These are phyloP conservation scores for Alternaria triticina DNA, from an alignment of 2,329 filamentous ascomycete species.

Conservation along the genomic window DNA sequence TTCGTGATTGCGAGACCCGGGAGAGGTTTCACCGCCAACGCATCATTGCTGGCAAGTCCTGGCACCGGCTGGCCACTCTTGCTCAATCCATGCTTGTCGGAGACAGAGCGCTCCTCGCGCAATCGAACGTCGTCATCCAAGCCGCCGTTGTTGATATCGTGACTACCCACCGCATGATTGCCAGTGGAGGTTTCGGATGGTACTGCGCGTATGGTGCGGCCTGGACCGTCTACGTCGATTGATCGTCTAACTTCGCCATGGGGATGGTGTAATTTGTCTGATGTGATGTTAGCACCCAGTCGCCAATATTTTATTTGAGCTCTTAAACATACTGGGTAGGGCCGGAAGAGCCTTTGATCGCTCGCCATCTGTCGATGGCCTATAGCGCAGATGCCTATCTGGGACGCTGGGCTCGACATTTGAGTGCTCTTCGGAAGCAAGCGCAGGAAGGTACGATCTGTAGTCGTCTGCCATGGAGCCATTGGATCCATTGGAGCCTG, in stretches of 20 bases:
- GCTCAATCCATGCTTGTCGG: constrained; percentile 7
- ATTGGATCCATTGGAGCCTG: constrained; percentile 17
- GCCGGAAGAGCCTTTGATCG: constrained; percentile 8
- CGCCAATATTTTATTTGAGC: background rate
- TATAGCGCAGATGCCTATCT: constrained; percentile 35
- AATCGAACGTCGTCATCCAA: constrained; percentile 15
- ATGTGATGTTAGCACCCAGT: background rate
- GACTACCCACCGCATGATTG: constrained; percentile 7
- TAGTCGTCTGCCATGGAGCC: constrained; percentile 31
- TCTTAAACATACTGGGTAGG: constrained; percentile 13
- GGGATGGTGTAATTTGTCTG: constrained; percentile 5
- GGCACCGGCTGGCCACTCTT: constrained; percentile 7
- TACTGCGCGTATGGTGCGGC: background rate
- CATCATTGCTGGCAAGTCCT: background rate
- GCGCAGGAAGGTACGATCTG: constrained; percentile 24
- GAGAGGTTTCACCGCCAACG: background rate
- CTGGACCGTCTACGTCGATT: background rate
- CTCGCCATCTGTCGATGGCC: constrained; percentile 7
- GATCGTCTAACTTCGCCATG: background rate
- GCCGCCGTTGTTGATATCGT: constrained; percentile 9
- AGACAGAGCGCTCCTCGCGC: background rate
- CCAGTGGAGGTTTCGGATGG: background rate
- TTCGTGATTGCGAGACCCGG: background rate
- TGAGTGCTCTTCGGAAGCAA: constrained; percentile 16
- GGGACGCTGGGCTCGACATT: constrained; percentile 50